Base-by-base conservation (phyloP, 805 yeast genomes). In the Candida nanaspora region DNA sequence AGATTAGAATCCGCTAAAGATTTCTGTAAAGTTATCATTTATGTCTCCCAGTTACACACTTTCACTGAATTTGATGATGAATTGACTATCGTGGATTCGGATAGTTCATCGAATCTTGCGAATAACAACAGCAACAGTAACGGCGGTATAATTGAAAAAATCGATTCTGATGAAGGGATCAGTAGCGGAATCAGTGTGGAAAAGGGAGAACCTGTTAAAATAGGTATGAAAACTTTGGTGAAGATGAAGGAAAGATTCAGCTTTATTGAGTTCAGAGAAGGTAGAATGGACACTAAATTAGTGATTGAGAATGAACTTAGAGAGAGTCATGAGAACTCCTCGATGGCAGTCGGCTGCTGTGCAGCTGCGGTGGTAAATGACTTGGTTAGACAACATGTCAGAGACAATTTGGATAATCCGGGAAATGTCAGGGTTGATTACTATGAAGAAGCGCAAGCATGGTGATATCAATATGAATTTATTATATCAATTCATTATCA, bases 291-390 rank as follows among this genome's bases (percentile, higher is more conserved):
- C 39, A 45, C 69, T 26, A 51, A 53, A 1, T 55, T 49, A 16
- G 21, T 72, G 16, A 56, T 75, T 14, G 45, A 46, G 6, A 40
- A 51, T 9, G 78, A 71, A 42, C 56, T 74, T 13, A 40, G 33
- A 2, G 63, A 59, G 31, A 47, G 68, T 16, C 43, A 46, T 14
- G 73, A 74, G 8, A 51, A 73, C 6, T 47, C 34, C 13, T 31
- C 34, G 5, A 69, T 28, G 39, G 78, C 73, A 2, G 56, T 75
- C 46, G 70, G 68, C 40, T 63, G 70, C 4, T 75, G 80, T 61
- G 76, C 74, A 20, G 74, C 72, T 53, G 63, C 68, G 22, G 44
- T 60, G 22, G 62, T 72, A 63, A 69, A 62, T 30, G 66, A 60
- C 44, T 36, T 43, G 21, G 38, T 52, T 6, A 57, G 66, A 46